Conservation (phyloP, 257 asterid species). For the Perilla frutescens region DNA sequence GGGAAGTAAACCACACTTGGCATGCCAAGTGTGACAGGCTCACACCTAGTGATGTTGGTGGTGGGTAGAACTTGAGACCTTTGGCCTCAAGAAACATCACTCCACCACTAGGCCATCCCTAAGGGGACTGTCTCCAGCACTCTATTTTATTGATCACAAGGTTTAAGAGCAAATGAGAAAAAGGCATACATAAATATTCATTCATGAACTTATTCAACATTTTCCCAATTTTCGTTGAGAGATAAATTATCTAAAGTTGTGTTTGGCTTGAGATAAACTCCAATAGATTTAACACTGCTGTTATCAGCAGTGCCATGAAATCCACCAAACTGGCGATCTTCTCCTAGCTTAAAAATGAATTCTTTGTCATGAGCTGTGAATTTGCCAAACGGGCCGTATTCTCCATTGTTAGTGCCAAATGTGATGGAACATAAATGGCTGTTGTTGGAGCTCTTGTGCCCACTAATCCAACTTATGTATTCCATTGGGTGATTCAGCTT, state of each 20-base stretch:
- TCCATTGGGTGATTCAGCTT: conserved; percentile 39
- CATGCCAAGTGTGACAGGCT: no score
- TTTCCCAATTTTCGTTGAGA: not conserved
- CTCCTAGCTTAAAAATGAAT: conserved; percentile 43
- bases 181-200: no score
- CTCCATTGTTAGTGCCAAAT: conserved; percentile 46
- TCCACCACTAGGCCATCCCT: no score
- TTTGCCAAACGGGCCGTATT: conserved; percentile 50
- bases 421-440: conserved; percentile 40
- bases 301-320: conserved; percentile 38
- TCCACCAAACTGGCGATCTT: conserved; percentile 46
- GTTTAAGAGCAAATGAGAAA: no score
- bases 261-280: conserved; percentile 49
- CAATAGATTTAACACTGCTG: conserved; percentile 34
- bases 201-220: no score
- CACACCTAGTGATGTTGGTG: no score
- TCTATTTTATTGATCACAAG: no score
- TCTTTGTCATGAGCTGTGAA: not conserved
- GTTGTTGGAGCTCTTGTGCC: conserved; percentile 35
- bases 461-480: conserved; percentile 46
- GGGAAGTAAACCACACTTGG: no score
- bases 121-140: no score
- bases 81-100: no score
- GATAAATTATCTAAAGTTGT: conserved; percentile 7
- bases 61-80: no score